phyloP scores from a whole-genome alignment of 208 protist species.

The Crithidia brevicula region DNA sequence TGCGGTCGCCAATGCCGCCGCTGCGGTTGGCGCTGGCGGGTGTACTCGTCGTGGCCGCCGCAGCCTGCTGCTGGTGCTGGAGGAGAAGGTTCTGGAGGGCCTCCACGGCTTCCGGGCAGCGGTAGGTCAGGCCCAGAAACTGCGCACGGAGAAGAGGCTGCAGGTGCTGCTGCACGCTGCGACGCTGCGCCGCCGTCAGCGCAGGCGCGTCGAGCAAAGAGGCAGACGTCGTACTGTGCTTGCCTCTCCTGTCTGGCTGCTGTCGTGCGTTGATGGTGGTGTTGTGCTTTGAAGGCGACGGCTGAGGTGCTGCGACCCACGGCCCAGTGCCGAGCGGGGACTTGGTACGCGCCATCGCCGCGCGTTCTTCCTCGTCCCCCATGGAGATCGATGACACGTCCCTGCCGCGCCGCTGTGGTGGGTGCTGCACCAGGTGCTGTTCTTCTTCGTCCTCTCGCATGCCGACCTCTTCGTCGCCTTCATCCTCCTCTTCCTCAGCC shows the following conservation, averaged over 20 bases:
- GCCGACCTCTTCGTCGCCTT: neutral
- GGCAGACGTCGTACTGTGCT: no score
- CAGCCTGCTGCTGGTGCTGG: slow-evolving; percentile 10
- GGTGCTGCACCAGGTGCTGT: neutral
- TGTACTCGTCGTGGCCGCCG: neutral
- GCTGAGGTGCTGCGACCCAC: no score
- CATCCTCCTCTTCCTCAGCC: slow-evolving; percentile 16
- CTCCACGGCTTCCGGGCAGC: slow-evolving; percentile 37
- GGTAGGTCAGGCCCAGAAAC: slow-evolving; percentile 42
- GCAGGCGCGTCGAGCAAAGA: slow-evolving; percentile 2
- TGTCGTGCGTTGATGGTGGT: no score
- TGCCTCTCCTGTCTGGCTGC: no score
- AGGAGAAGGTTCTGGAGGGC: slow-evolving; percentile 8
- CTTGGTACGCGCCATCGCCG: neutral
- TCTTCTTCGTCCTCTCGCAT: neutral
- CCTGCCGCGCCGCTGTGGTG: slow-evolving; percentile 15
- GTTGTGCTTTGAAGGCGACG: no score
- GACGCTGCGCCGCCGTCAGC: slow-evolving; percentile 20
- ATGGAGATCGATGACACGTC: no score
- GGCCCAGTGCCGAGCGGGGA: no score
- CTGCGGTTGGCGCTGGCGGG: neutral
- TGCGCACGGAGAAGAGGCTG: slow-evolving; percentile 32
- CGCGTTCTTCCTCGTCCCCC: slow-evolving; percentile 13
- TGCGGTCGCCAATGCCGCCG: no score
- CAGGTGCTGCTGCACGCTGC: slow-evolving; percentile 29